These are phyloP conservation scores for Penicillium sp. DNA, from an alignment of 2,329 filamentous ascomycete genomes.

Conservation along the genomic window DNA sequence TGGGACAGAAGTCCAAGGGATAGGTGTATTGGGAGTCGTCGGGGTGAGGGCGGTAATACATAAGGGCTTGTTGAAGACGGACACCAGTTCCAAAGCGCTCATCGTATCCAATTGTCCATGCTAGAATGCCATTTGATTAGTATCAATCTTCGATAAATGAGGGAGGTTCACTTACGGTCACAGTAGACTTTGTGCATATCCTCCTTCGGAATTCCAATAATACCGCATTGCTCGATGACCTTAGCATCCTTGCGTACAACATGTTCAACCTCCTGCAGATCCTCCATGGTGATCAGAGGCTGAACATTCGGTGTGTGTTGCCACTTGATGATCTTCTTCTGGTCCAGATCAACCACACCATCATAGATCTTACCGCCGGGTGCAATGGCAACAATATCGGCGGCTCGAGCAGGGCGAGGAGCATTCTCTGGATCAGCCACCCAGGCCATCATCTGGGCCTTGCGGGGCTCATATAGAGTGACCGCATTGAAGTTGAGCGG, in stretches of 20 bases:
- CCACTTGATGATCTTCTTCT: constrained; percentile 70
- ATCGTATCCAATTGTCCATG: constrained; percentile 94
- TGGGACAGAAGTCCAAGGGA: constrained; percentile 90
- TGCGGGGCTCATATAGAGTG: constrained; percentile 79
- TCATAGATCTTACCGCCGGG: constrained; percentile 78
- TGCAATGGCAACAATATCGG: constrained; percentile 80
- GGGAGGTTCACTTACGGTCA: constrained; percentile 60
- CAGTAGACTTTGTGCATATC: constrained; percentile 97
- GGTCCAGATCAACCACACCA: constrained; percentile 71
- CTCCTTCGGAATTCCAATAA: constrained; percentile 74
- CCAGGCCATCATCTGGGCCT: constrained; percentile 80
- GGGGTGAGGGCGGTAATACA: constrained; percentile 87
- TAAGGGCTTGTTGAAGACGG: constrained; percentile 85
- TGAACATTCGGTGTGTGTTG: constrained; percentile 73
- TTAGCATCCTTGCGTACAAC: constrained; percentile 74
- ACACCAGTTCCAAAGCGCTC: constrained; percentile 78
- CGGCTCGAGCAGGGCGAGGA: constrained; percentile 67
- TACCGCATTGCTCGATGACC: constrained; percentile 85
- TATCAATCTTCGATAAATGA: neutral
- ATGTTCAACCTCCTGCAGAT: constrained; percentile 76
- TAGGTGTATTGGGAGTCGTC: constrained; percentile 90
- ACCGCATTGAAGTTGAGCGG: constrained; percentile 83
- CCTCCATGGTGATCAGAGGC: constrained; percentile 90
- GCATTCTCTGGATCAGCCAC: constrained; percentile 62
- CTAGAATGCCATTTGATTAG: constrained; percentile 36